phyloP scores from a whole-genome alignment of 2,329 filamentous ascomycete genomes.

The Stachybotrys elegans region DNA sequence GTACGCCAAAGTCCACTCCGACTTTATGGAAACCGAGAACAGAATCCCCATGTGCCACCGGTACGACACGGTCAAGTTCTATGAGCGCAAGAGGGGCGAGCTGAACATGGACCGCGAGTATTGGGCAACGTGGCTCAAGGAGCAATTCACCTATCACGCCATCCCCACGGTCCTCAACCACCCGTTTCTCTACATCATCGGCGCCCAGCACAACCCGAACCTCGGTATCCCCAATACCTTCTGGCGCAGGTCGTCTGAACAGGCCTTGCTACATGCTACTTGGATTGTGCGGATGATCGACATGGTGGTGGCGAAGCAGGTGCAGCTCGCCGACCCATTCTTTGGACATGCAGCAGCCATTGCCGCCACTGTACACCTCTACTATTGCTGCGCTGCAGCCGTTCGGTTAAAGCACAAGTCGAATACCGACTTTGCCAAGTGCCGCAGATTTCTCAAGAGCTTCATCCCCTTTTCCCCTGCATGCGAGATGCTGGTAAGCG shows the following conservation, averaged over 20 bases:
- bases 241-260: slow-evolving; percentile 46
- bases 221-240: slow-evolving; percentile 49
- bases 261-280: slow-evolving; percentile 45
- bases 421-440: slow-evolving; percentile 46
- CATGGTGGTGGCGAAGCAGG: slow-evolving; percentile 46
- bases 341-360: slow-evolving; percentile 47
- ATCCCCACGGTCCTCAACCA: slow-evolving; percentile 48
- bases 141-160: slow-evolving; percentile 48
- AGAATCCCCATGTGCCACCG: slow-evolving; percentile 43
- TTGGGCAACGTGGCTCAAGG: slow-evolving; percentile 47
- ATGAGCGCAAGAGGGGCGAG: slow-evolving; percentile 41
- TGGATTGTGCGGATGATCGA: slow-evolving; percentile 51
- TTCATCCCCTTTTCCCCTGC: slow-evolving; percentile 42
- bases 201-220: slow-evolving; percentile 46
- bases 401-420: slow-evolving; percentile 44
- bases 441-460: slow-evolving; percentile 40
- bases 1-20: slow-evolving; percentile 44
- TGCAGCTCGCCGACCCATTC: slow-evolving; percentile 45
- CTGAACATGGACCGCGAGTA: slow-evolving; percentile 39
- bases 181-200: slow-evolving; percentile 48
- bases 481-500: slow-evolving; percentile 37
- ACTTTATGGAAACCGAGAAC: slow-evolving; percentile 47
- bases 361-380: slow-evolving; percentile 47
- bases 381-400: slow-evolving; percentile 47
- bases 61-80: slow-evolving; percentile 48